phyloP scores from a whole-genome alignment of 371 early-diverging fungal species.

The Mucor racemosus region DNA sequence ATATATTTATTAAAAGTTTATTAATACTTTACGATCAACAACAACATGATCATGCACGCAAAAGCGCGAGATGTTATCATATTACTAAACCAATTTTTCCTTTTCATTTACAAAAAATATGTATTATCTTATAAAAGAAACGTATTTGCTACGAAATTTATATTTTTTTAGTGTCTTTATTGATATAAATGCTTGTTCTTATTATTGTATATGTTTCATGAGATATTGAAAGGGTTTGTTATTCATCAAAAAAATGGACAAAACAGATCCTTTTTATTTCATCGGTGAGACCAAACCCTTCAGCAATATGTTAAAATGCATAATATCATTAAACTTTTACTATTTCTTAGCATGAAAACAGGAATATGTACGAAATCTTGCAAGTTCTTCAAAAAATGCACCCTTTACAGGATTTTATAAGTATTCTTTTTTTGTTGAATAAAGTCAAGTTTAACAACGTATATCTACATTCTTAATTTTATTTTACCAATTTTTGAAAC shows the following conservation, averaged over 20 bases:
- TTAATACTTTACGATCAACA: neutral
- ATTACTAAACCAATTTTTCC: neutral
- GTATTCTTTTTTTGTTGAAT: too few relatives aligned
- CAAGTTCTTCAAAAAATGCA: too few relatives aligned
- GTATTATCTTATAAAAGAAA: neutral
- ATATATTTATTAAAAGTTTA: too few relatives aligned
- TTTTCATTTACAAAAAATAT: neutral
- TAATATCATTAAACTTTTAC: too few relatives aligned
- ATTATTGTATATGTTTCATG: neutral
- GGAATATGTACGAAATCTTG: too few relatives aligned
- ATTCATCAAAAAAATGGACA: neutral
- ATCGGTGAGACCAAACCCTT: conserved; percentile 6
- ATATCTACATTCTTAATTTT: too few relatives aligned
- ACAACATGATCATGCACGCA: neutral
- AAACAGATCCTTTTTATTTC: neutral
- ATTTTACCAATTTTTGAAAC: too few relatives aligned
- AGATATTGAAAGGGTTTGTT: neutral
- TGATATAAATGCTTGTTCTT: neutral
- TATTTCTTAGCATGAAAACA: too few relatives aligned
- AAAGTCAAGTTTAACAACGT: too few relatives aligned
- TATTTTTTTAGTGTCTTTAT: neutral
- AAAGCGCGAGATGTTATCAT: neutral
- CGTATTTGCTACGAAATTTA: neutral
- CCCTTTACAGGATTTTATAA: too few relatives aligned
- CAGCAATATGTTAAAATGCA: neutral